Evolutionary conservation across 257 asterid genomes (phyloP).

Genomic region (Plectranthus barbatus): DNA sequence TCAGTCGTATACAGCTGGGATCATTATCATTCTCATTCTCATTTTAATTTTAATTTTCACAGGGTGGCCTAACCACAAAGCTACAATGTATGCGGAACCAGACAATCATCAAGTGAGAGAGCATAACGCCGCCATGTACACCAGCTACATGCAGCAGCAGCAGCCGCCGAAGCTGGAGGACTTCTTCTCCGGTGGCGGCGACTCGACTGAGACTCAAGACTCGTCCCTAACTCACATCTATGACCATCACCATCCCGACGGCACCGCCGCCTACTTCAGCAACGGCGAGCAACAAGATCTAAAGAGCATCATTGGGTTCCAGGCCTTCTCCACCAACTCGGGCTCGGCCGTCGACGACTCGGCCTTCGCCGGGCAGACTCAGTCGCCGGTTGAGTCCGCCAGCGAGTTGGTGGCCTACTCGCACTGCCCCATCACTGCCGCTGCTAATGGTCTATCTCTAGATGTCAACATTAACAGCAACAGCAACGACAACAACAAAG

Average conservation of each 20-base stretch:
- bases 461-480: slow-evolving; percentile 23
- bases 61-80: slow-evolving; percentile 50
- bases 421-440: slow-evolving; percentile 26
- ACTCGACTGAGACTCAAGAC: slow-evolving; percentile 59
- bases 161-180: slow-evolving; percentile 78
- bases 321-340: slow-evolving; percentile 57
- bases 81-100: slow-evolving; percentile 29
- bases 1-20: slow-evolving; percentile 9
- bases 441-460: slow-evolving; percentile 33
- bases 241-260: slow-evolving; percentile 29
- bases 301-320: slow-evolving; percentile 48
- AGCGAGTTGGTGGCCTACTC: slow-evolving; percentile 47
- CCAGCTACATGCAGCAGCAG: slow-evolving; percentile 37
- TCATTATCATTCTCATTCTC: slow-evolving; percentile 3
- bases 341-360: slow-evolving; percentile 71
- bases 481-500: slow-evolving; percentile 13
- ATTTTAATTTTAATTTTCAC: background rate
- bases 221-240: slow-evolving; percentile 76
- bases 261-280: slow-evolving; percentile 29
- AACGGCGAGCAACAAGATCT: slow-evolving; percentile 53
- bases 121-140: slow-evolving; percentile 24
- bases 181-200: slow-evolving; percentile 61
- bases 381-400: slow-evolving; percentile 49
- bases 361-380: slow-evolving; percentile 47
- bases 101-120: slow-evolving; percentile 17